Conservation (phyloP, 2,329 filamentous ascomycete species). For the Fusarium acutatum region DNA sequence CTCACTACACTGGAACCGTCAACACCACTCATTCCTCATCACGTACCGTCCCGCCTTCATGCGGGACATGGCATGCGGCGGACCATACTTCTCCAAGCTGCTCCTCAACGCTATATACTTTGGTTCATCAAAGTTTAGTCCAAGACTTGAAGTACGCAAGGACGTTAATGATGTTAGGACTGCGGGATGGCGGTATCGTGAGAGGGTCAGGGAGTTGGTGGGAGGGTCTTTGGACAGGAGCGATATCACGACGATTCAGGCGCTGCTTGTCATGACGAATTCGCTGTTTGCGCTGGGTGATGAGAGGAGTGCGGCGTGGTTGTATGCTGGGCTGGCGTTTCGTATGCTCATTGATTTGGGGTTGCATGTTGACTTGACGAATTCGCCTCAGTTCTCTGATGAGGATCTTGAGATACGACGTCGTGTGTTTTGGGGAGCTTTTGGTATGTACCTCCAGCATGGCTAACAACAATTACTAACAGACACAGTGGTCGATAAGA, state of each 20-base stretch:
- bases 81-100: conserved; percentile 65
- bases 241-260: conserved; percentile 63
- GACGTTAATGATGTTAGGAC: conserved; percentile 56
- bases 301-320: conserved; percentile 62
- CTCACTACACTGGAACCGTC: conserved; percentile 62
- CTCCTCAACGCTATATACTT: conserved; percentile 64
- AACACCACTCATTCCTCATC: conserved; percentile 55
- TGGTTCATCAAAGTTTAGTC: conserved; percentile 53
- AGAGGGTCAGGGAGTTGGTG: conserved; percentile 57
- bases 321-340: conserved; percentile 59
- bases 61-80: conserved; percentile 60
- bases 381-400: background rate
- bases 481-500: conserved; percentile 52
- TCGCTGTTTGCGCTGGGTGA: conserved; percentile 60
- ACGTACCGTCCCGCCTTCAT: conserved; percentile 64
- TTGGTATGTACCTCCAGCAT: background rate
- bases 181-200: conserved; percentile 57
- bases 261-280: conserved; percentile 60
- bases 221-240: conserved; percentile 56
- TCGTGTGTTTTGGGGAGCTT: conserved; percentile 37
- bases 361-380: conserved; percentile 47
- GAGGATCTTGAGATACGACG: conserved; percentile 32
- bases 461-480: background rate
- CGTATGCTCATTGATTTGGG: conserved; percentile 55
- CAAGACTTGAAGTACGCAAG: conserved; percentile 54